Evolutionary conservation across 2,329 filamentous ascomycete species (phyloP), one percentile per base, ranked within the genome.

Genomic region (Diaporthe humulicola): DNA sequence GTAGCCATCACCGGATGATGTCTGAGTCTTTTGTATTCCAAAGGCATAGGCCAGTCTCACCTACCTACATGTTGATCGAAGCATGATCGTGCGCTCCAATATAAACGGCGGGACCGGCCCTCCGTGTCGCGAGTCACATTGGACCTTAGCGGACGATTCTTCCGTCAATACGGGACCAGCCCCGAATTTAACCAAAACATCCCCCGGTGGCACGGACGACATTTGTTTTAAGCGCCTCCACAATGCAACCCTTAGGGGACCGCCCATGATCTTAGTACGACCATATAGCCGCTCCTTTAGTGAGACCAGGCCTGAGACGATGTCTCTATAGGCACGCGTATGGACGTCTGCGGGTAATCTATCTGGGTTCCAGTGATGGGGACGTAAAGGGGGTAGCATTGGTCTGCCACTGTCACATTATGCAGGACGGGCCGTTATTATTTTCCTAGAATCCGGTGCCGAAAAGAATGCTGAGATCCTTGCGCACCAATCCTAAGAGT

Each of bases 171-270:
- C 45, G 45, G 61, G 61, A 67, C 33, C 48, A 67, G 45, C 48
- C n/a, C 9, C 22, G 64, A 38, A 52, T 67, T 67, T 67, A 67
- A 52, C 64, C 64, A 52, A 67, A 67, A 52, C 64, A 67, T 38
- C 45, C 22, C 33, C 64, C 30, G 28, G 33, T 52, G 33, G 64
- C 64, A 67, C 45, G 45, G 45, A 67, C 45, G 14, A 52, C 22
- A 52, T 25, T 67, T 67, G 64, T 67, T 52, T 14, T 67, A 52
- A 38, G 61, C 22, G 45, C 61, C 42, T 30, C 42, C 30, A 33
- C 14, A 54, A 52, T 52, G 64, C 64, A 25, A 67, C 64, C 33
- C 30, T 10, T n/a, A 25, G 14, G 28, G 19, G 22, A 6, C 25
- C 14, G 12, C 30, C 42, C 61, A 4, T 50, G 45, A 12, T 10